Evolutionary conservation across 116 monocot species (phyloP).

Genomic region (Zostera marina): DNA sequence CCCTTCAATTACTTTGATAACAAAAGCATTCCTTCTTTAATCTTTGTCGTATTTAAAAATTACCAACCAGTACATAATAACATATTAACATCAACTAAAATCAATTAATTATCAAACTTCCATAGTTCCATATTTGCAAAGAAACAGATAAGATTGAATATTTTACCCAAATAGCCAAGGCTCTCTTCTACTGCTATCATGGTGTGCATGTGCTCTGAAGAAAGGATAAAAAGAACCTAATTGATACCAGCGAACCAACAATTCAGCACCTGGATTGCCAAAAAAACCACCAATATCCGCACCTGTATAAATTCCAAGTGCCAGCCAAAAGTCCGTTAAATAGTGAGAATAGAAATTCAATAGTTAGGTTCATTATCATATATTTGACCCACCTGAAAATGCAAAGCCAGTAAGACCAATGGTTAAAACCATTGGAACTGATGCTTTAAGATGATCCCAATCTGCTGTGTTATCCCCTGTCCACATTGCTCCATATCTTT

Average conservation of each 20-base stretch:
- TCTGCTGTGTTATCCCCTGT: conserved; percentile 95
- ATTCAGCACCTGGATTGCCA: conserved; percentile 79
- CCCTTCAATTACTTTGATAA: no score
- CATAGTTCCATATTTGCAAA: not conserved
- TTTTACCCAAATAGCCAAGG: conserved; percentile 98
- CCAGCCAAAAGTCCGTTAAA: not conserved
- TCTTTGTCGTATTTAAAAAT: no score
- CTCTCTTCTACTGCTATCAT: conserved; percentile 91
- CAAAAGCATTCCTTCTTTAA: no score
- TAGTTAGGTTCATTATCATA: not conserved
- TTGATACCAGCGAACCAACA: conserved; percentile 94
- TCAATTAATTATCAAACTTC: not conserved
- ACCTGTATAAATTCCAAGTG: conserved; percentile 30
- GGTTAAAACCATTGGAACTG: conserved; percentile 88
- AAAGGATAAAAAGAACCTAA: conserved; percentile 95
- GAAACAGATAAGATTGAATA: not conserved
- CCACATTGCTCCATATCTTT: conserved; percentile 89
- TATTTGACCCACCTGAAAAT: conserved; percentile 56
- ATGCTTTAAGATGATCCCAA: conserved; percentile 89
- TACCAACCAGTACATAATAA: no score
- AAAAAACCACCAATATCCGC: conserved; percentile 99
- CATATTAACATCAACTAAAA: no score
- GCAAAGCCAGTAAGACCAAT: conserved; percentile 80
- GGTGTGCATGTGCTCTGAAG: conserved; percentile 96
- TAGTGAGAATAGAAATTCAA: not conserved